Percentiles rank a stretch among this genome's conserved stretches.
Evolutionary conservation across 2,329 filamentous ascomycete species (phyloP).

Genomic region (Penicillium sp.): DNA sequence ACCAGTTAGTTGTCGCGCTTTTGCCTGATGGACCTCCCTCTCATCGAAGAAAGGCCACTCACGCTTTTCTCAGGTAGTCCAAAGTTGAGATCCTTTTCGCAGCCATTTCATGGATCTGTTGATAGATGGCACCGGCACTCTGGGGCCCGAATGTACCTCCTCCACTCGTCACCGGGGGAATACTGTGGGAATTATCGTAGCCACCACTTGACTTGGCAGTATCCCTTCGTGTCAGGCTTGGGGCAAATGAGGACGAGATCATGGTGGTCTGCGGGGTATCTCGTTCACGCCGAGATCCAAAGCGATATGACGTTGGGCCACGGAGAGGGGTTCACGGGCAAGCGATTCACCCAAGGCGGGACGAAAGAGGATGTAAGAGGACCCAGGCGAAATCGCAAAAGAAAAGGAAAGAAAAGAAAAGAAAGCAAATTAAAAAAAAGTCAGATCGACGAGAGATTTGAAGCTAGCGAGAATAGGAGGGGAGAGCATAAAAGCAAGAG

Average conservation of each 20-base stretch:
- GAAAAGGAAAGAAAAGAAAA: too few relatives aligned
- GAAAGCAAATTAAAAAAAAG: not conserved
- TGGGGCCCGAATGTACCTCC: conserved; percentile 39
- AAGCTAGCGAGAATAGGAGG: not conserved
- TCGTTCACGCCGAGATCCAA: not conserved
- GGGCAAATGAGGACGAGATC: conserved; percentile 34
- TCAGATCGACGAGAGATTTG: not conserved
- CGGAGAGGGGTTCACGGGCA: not conserved
- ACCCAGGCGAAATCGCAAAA: not conserved
- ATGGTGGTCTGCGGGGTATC: conserved; percentile 16
- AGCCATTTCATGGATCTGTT: conserved; percentile 75
- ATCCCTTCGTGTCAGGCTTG: conserved; percentile 33
- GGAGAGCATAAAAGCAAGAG: not conserved
- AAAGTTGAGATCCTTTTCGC: conserved; percentile 91
- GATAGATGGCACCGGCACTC: conserved; percentile 55
- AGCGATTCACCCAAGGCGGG: not conserved
- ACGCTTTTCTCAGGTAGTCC: conserved; percentile 90
- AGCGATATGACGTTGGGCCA: not conserved
- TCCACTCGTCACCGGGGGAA: conserved; percentile 31
- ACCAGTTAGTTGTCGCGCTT: not conserved
- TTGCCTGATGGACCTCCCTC: not conserved
- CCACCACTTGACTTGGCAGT: conserved; percentile 32
- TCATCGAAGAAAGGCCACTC: conserved; percentile 37
- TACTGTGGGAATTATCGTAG: conserved; percentile 23
- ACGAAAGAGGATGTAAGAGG: not conserved